Evolutionary conservation across 2,329 filamentous ascomycete genomes (phyloP), one percentile per base, ranked within the genome.

Genomic region (Ophiocordyceps camponoti-floridani): DNA sequence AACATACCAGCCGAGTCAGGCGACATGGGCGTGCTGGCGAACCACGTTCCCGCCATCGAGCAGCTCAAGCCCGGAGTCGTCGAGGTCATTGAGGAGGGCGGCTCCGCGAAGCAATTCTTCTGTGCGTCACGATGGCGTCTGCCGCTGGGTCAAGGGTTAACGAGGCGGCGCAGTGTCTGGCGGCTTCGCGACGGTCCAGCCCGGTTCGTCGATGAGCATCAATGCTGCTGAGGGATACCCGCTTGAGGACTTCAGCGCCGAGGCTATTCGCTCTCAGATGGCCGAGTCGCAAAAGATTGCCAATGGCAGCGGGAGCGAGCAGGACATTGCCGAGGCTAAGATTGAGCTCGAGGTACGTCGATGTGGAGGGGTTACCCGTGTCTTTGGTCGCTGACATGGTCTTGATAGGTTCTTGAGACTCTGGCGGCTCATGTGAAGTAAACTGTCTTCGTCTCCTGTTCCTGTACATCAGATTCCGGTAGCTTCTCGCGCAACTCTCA

Each of bases 1-100:
- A 98, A 98, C 78, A 82, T 98, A 61, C 83, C 91, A 64, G 91
- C 91, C 61, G 91, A 94, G 67, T 93, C 88, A 51, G 91, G 91
- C 65, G 91, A 96, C 59, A 98, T 98, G 91, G 91, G 91, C 83
- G 82, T 98, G 58, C 83, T 98, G 62, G 91, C 91, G 65, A 93
- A 91, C 76, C 91, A 98, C 78, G 91, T 98, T 59, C 88, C 91
- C 53, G 87, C 88, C 50, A 96, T 98, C 62, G 91, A 98, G 76
- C 91, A 98, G 75, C 76, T 98, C 67, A 94, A 93, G 78, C 88
- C 91, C 49, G 91, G 91, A 60, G 70, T 96, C 55, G 76, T 98
- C 55, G 89, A 96, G 75, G 75, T 98, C 61, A 78, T 96, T 55
- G 89, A 96, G 75, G 91, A 98, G 77, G 77, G 70, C 61, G 84